These are phyloP conservation scores for Gloeostereum incarnatum DNA, from an alignment of 768 basidiomycete genomes.

Conservation along the genomic window DNA sequence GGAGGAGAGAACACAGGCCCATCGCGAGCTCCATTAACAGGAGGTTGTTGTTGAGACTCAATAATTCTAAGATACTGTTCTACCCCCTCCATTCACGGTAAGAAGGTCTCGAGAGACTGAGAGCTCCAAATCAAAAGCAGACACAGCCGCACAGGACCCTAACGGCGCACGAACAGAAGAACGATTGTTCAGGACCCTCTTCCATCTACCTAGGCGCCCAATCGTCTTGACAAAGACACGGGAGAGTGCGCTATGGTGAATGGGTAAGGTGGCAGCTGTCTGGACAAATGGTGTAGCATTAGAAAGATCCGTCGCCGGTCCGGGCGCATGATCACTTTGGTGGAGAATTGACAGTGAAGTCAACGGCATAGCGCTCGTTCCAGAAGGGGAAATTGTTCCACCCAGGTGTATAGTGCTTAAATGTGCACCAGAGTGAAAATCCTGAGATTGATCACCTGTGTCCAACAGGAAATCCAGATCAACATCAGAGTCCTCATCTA, in stretches of 20 bases:
- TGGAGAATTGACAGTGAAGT: slow-evolving; percentile 57
- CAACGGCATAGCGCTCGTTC: slow-evolving; percentile 39
- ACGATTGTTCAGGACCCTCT: slow-evolving; percentile 57
- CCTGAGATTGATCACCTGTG: slow-evolving; percentile 19
- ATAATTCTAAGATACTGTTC: slow-evolving; percentile 59
- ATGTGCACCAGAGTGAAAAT: slow-evolving; percentile 44
- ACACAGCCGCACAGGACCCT: slow-evolving; percentile 37
- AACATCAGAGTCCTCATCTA: slow-evolving; percentile 60
- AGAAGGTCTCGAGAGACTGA: slow-evolving; percentile 53
- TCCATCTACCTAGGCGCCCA: slow-evolving; percentile 76
- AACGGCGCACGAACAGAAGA: slow-evolving; percentile 19
- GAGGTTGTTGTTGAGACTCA: slow-evolving; percentile 19
- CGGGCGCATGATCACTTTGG: slow-evolving; percentile 30
- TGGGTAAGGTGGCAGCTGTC: slow-evolving; percentile 35
- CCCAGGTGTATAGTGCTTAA: slow-evolving; percentile 29
- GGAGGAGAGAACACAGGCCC: too few relatives aligned
- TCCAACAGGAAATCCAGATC: slow-evolving; percentile 70
- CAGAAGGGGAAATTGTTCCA: slow-evolving; percentile 24
- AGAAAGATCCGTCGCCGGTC: slow-evolving; percentile 3
- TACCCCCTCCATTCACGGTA: slow-evolving; percentile 47
- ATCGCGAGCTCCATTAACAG: neutral
- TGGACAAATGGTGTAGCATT: slow-evolving; percentile 12
- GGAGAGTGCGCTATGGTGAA: slow-evolving; percentile 57
- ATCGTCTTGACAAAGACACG: slow-evolving; percentile 76
- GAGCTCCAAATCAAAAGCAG: slow-evolving; percentile 64